Base-by-base conservation (phyloP, 768 basidiomycete species). In the Lanmaoa pseudosensibilis region DNA sequence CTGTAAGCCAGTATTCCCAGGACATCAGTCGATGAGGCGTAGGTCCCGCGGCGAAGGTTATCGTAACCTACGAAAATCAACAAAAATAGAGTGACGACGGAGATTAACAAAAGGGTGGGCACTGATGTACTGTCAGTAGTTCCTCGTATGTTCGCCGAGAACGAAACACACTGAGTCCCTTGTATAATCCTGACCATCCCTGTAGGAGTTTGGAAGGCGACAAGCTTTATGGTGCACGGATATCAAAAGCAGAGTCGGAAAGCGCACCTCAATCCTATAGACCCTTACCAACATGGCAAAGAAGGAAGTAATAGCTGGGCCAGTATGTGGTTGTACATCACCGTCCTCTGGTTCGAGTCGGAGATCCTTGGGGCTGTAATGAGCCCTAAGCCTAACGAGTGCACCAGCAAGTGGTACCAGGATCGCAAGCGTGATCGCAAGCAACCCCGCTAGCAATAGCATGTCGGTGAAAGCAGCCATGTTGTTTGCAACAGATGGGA, bases 321-420 rank as follows among this genome's bases (percentile, higher is more conserved):
- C 87, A 5, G 88, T 86, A 63, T 90, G 84, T 0, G 89, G 83
- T 69, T 85, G 80, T n/a, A 83, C 86, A 46, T 80, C 84, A 34
- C 87, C n/a, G n/a, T n/a, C 90, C 66, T 91, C 90, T 32, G 80
- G 75, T 69, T 92, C 91, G 39, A 93, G 78, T 50, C 86, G 88
- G 39, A 94, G 83, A 36, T 87, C 88, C 70, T 88, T 89, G 2
- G 92, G 92, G 65, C 88, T 90, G 75, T 89, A 93, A 67, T 93
- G 91, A 32, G 88, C 89, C 71, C 92, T 80, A 68, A 89, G 85
- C 46, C 90, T 80, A 9, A 92, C 85, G 11, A 92, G 77, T 13
- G 86, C 77, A 4, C 90, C 90, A 11, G 83, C 78, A 13, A 90
- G 72, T 11, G 85, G 83, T 5, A 90, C 81, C n/a, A 83, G 73